Evolutionary conservation across 1,139 yeast species (phyloP).

Genomic region (Candida pseudoviswanathii): DNA sequence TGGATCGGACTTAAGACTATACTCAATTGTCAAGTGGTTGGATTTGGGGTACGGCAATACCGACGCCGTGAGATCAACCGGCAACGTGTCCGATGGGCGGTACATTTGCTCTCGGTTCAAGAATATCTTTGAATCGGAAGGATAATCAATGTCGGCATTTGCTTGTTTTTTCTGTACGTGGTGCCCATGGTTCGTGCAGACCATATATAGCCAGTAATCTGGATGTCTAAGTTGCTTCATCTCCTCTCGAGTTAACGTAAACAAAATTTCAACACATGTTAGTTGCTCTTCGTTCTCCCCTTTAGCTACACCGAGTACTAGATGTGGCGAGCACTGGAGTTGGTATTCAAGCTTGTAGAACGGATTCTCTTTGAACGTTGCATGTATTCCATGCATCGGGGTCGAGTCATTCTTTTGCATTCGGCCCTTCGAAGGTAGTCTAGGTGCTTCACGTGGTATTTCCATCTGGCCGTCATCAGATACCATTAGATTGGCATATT

Average conservation of each 20-base stretch:
- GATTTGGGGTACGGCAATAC: constrained; percentile 26
- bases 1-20: constrained; percentile 47
- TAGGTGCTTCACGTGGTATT: constrained; percentile 8
- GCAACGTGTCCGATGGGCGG: constrained; percentile 56
- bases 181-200: constrained; percentile 46
- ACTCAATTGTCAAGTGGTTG: constrained; percentile 48
- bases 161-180: constrained; percentile 16
- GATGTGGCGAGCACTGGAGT: constrained; percentile 47
- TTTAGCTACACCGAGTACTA: constrained; percentile 27
- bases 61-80: constrained; percentile 58
- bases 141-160: constrained; percentile 52
- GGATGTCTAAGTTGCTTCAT: constrained; percentile 16
- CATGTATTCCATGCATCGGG: neutral
- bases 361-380: constrained; percentile 26
- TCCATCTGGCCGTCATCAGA: constrained; percentile 7
- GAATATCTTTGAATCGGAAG: constrained; percentile 57
- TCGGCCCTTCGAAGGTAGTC: constrained; percentile 22
- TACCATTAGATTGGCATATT: neutral
- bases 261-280: constrained; percentile 22
- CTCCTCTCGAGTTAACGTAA: constrained; percentile 46
- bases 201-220: constrained; percentile 39
- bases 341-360: constrained; percentile 50
- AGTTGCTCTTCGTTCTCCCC: constrained; percentile 20
- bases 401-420: constrained; percentile 29
- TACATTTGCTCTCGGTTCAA: constrained; percentile 46